Base-by-base conservation (phyloP, 192 early-diverging fungal species). In the Linnemannia elongata region DNA sequence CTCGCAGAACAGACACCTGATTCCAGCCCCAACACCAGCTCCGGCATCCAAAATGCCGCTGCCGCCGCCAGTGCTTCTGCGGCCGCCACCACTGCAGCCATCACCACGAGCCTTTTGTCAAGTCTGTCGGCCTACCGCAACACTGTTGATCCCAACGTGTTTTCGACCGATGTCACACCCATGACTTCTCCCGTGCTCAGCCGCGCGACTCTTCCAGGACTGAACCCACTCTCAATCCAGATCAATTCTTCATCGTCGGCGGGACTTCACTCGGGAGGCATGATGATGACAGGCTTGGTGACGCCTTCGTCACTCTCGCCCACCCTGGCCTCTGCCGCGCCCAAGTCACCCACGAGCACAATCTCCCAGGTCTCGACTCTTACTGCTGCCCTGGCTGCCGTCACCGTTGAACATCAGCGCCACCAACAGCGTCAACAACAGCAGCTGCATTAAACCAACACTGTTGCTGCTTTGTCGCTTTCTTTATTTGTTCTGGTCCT, bases 181-280 rank as follows among this genome's bases (percentile, higher is more conserved):
- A 81, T 87, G 85, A 81, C 85, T 4, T 87, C 85, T 30, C 85
- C 85, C 12, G 79, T 87, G 12, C 79, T 81, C 6, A 75, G 85
- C 39, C 85, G 85, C 7, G 85, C 85, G 4, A 78, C 85, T 0
- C 72, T 87, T 33, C 85, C 85, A 18, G 70, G 75, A 54, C 30
- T 77, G 70, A 80, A 72, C 35, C 44, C 77, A 22, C 80, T 87
- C 1, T 87, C 85, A 60, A 87, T 87, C 60, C 75, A 78, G 38
- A 87, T 76, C 9, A 9, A 8, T 6, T 20, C 75, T 4, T 38
- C 30, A 4, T 38, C 66, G 3, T 27, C 49, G 1, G 33, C 68
- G 6, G 60, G 74, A 20, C 35, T 52, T 57, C 2, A 24, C 33
- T 68, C 60, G 10, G 70, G 41, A 33, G 27, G 45, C 17, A 52